Evolutionary conservation across 352 stramenopile species (phyloP).

Genomic region (Phytophthora quininea): DNA sequence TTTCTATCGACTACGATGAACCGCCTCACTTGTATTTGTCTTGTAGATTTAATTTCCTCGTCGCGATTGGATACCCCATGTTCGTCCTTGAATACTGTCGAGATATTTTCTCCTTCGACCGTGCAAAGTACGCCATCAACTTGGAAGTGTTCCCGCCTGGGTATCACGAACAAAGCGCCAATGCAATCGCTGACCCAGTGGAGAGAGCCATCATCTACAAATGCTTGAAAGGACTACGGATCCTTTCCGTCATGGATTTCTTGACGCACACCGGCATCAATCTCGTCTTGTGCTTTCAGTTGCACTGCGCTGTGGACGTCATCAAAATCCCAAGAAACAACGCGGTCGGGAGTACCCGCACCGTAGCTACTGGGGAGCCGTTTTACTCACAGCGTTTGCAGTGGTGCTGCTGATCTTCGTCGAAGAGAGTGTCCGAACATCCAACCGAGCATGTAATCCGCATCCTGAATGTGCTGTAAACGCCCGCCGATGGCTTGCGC

Average conservation of each 20-base stretch:
- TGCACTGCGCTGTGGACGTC: slow-evolving; percentile 13
- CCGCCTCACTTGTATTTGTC: not conserved
- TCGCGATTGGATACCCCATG: slow-evolving; percentile 20
- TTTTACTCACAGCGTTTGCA: not conserved
- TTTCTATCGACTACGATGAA: not conserved
- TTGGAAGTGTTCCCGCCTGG: slow-evolving; percentile 3
- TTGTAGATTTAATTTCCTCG: slow-evolving; percentile 23
- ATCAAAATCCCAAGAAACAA: not conserved
- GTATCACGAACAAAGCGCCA: slow-evolving; percentile 5
- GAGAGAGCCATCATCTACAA: not conserved
- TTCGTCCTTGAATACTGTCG: slow-evolving; percentile 15
- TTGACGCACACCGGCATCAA: slow-evolving; percentile 32
- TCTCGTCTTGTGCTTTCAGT: slow-evolving; percentile 14
- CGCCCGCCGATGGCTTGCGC: slow-evolving; percentile 14
- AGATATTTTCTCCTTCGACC: slow-evolving; percentile 20
- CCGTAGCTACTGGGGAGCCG: not conserved
- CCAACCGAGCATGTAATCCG: not conserved
- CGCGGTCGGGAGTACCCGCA: not conserved
- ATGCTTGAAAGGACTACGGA: slow-evolving; percentile 12
- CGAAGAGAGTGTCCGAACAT: not conserved
- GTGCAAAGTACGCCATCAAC: slow-evolving; percentile 7
- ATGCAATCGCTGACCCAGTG: not conserved
- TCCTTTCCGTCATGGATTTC: slow-evolving; percentile 18
- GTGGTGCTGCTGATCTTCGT: not conserved
- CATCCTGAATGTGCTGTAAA: not conserved